A percentile compares a stretch with the other conserved stretches of the same genome.
These are phyloP conservation scores for Fusarium nodosum DNA, from an alignment of 2,329 filamentous ascomycete species.

Conservation along the genomic window DNA sequence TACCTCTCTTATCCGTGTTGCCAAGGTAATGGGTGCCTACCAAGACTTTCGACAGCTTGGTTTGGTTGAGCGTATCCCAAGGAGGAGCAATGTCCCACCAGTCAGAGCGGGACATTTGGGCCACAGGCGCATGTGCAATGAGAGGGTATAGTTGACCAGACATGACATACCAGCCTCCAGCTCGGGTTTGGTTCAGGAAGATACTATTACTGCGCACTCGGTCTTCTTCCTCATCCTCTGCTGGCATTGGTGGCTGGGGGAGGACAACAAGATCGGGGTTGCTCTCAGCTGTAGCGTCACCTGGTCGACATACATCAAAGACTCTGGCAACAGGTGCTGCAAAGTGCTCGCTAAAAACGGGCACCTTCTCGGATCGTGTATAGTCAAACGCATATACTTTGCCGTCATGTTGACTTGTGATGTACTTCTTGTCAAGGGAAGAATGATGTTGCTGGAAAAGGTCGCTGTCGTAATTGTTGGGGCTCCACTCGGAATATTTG, in stretches of 20 bases:
- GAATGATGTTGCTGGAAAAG: slow-evolving; percentile 84
- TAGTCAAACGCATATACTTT: slow-evolving; percentile 85
- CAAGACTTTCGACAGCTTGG: slow-evolving; percentile 71
- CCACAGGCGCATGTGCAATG: slow-evolving; percentile 75
- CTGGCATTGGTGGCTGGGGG: slow-evolving; percentile 82
- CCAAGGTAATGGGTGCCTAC: slow-evolving; percentile 80
- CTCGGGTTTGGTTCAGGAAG: slow-evolving; percentile 87
- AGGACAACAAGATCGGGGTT: slow-evolving; percentile 86
- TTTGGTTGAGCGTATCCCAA: slow-evolving; percentile 57
- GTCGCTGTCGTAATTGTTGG: slow-evolving; percentile 91
- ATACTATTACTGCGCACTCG: slow-evolving; percentile 74
- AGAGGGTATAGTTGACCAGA: slow-evolving; percentile 89
- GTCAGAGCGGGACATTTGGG: slow-evolving; percentile 59
- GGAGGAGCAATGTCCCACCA: slow-evolving; percentile 62
- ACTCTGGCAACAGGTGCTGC: slow-evolving; percentile 85
- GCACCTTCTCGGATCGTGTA: slow-evolving; percentile 64
- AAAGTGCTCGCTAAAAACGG: slow-evolving; percentile 77
- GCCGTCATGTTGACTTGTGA: slow-evolving; percentile 89
- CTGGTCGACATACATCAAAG: slow-evolving; percentile 86
- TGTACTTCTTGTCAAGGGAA: slow-evolving; percentile 88
- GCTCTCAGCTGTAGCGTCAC: slow-evolving; percentile 70
- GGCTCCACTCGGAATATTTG: slow-evolving; percentile 93
- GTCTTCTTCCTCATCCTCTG: slow-evolving; percentile 62
- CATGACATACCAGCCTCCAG: slow-evolving; percentile 94
- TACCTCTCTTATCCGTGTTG: slow-evolving; percentile 49